A percentile compares a stretch with the other conserved stretches of the same genome.
Evolutionary conservation across 768 basidiomycete genomes (phyloP).

Genomic region (Gautieria morchelliformis): DNA sequence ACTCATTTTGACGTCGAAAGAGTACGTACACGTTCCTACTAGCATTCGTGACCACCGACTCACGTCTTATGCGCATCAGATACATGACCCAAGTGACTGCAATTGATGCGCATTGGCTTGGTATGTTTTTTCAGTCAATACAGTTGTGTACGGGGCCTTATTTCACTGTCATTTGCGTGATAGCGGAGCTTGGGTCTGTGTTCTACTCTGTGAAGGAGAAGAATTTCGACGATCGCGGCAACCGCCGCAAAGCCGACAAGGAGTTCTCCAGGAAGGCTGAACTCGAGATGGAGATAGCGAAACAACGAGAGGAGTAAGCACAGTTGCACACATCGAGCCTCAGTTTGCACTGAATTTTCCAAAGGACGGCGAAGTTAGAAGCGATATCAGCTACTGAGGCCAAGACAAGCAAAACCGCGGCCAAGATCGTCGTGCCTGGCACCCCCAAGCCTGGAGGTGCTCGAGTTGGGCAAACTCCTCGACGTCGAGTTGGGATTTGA

Average conservation of each 20-base stretch:
- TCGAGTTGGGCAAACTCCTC: constrained; percentile 66
- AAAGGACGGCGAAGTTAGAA: constrained; percentile 52
- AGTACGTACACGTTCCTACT: constrained; percentile 21
- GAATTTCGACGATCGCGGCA: constrained; percentile 87
- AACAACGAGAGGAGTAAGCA: constrained; percentile 64
- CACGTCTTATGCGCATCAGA: constrained; percentile 21
- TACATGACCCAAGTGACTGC: constrained; percentile 99
- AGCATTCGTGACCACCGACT: constrained; percentile 9
- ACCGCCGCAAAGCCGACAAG: constrained; percentile 65
- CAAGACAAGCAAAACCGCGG: constrained; percentile 43
- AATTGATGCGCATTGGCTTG: constrained; percentile 95
- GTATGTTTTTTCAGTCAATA: constrained; percentile 31
- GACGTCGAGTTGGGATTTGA: constrained; percentile 61
- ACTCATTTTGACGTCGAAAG: constrained; percentile 87
- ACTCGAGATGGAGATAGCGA: constrained; percentile 85
- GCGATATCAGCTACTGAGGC: constrained; percentile 49
- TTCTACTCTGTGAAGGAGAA: constrained; percentile 98
- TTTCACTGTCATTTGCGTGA: not conserved
- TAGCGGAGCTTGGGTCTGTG: constrained; percentile 89
- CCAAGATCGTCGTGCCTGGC: constrained; percentile 69
- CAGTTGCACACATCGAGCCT: not conserved
- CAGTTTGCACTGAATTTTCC: constrained; percentile 8
- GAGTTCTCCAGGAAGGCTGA: constrained; percentile 91
- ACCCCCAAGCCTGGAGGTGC: constrained; percentile 66
- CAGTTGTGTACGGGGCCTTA: not conserved